phyloP scores from a whole-genome alignment of 306 rosid species.

The Cicer yamashitae region DNA sequence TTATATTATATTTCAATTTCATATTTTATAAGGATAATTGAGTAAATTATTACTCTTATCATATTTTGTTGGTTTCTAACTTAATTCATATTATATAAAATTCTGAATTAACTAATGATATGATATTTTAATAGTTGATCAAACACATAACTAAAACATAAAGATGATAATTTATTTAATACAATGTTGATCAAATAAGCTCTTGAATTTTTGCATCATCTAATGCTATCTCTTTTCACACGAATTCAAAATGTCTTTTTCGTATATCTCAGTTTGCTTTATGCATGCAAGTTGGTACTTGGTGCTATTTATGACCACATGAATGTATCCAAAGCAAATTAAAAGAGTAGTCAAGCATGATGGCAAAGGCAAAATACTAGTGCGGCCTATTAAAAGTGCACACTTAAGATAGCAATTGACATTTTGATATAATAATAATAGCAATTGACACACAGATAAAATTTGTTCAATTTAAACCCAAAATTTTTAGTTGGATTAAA shows the following conservation, averaged over 20 bases:
- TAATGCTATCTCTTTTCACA: constrained; percentile 25
- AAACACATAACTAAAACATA: no score
- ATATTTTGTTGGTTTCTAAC: no score
- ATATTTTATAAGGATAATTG: no score
- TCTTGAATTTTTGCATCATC: constrained; percentile 4
- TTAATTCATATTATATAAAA: no score
- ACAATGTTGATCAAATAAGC: no score
- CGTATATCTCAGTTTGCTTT: constrained; percentile 27
- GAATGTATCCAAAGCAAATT: not conserved
- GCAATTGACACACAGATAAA: not conserved
- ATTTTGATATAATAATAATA: not conserved
- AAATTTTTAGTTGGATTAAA: no score
- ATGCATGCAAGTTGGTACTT: constrained; percentile 46
- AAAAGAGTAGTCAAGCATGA: constrained; percentile 8
- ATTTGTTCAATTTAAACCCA: not conserved
- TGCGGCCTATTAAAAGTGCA: constrained; percentile 14
- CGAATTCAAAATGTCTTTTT: constrained; percentile 45
- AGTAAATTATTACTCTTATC: no score
- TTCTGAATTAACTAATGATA: no score
- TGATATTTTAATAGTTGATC: no score
- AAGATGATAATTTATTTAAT: no score
- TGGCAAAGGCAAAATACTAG: not conserved
- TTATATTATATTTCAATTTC: no score
- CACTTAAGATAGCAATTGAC: not conserved
- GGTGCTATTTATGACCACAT: constrained; percentile 15